Evolutionary conservation across 2,329 filamentous ascomycete genomes (phyloP), one percentile per base, ranked within the genome.

Genomic region (Talaromyces atroroseus): DNA sequence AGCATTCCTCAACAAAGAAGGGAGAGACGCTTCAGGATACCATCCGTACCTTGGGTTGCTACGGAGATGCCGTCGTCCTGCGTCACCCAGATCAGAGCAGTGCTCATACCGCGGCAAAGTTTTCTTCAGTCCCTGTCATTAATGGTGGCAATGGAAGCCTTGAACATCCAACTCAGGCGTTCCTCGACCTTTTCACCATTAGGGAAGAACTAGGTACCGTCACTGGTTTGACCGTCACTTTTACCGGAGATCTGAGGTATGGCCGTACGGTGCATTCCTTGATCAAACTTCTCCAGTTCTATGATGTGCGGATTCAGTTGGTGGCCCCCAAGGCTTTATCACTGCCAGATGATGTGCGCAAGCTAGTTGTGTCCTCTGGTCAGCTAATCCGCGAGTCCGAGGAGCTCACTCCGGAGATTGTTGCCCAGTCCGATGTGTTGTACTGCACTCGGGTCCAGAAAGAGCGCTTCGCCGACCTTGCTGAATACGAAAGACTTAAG

Each of bases 371-470:
- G 58, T 73, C 78, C 21, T 88, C 89, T 5, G 90, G 89, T 16
- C 89, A 95, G 76, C 81, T 96, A 14, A 78, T 88, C 45, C 76
- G 79, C 63, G 90, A 95, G 74, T 87, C 86, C 7, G 84, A 88
- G 67, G 82, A 85, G 63, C 80, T 99, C 59, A 96, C 90, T 0
- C 84, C 89, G 0, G 91, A 96, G 71, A 91, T 97, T 50, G 78
- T 99, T 56, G 87, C 87, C 18, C 82, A 83, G 63, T 92, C 87
- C 58, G 94, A 99, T 66, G 92, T 99, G 4, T 80, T 99, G 47
- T 99, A 99, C 81, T 96, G 91, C 78, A 99, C 94, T 1, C 86
- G 94, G 16, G 89, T 99, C 64, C 94, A 99, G 76, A 94, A 94
- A 76, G 94, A 99, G 80, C 85, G 94, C 24, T 99, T 99, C 79